Conservation (phyloP, 306 rosid genomes). For the Quercus mongolica region DNA sequence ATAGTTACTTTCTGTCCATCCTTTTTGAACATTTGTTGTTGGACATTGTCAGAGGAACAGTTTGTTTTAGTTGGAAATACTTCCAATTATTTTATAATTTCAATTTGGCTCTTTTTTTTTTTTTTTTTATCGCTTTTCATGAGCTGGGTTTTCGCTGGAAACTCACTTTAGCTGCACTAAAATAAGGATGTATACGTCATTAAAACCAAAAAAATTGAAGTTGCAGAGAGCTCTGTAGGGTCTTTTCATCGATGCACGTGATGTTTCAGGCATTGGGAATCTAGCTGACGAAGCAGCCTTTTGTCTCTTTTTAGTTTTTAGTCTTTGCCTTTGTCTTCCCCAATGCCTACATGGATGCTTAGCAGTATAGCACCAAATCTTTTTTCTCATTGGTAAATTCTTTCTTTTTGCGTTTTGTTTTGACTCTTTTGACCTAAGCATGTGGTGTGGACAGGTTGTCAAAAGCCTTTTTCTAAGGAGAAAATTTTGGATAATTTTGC, state of each 20-base stretch:
- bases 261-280: constrained; percentile 39
- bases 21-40: too few species aligned
- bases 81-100: neutral
- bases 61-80: neutral
- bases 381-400: neutral
- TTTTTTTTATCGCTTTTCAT: constrained; percentile 5
- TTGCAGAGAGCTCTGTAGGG: neutral
- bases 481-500: too few species aligned
- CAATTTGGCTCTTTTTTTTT: neutral
- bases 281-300: constrained; percentile 24
- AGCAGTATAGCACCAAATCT: neutral
- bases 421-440: too few species aligned
- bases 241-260: constrained; percentile 41
- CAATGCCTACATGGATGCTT: constrained; percentile 1
- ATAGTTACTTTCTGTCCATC: too few species aligned
- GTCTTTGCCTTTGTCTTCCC: neutral
- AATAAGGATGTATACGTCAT: neutral
- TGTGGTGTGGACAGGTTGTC: too few species aligned
- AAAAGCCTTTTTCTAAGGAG: too few species aligned
- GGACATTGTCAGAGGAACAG: neutral
- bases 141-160: constrained; percentile 28
- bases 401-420: too few species aligned
- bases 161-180: neutral
- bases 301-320: constrained; percentile 14
- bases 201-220: too few species aligned